Conservation (phyloP, 139 green algal species). For the Trebouxia sp. region DNA sequence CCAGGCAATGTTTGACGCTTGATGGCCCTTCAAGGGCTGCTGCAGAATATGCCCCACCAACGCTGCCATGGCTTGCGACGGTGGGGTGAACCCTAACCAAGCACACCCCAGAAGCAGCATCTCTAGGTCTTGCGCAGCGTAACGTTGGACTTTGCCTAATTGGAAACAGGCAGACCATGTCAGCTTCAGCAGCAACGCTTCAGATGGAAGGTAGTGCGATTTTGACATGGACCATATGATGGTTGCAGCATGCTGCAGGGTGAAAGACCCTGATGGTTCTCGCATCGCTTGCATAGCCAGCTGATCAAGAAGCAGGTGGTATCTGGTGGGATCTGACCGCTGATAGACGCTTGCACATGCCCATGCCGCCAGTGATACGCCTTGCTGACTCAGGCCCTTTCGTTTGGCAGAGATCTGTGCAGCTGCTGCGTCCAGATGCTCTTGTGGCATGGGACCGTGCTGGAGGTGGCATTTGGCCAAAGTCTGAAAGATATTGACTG, state of each 20-base stretch:
- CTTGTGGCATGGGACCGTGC: background rate
- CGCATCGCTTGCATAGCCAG: background rate
- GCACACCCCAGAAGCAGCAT: constrained; percentile 18
- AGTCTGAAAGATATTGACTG: background rate
- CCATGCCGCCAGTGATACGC: background rate
- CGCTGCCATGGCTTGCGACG: background rate
- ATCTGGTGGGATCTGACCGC: background rate
- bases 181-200: background rate
- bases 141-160: background rate
- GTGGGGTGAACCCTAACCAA: background rate
- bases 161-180: background rate
- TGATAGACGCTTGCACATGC: background rate
- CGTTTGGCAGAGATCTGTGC: background rate
- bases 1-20: constrained; percentile 11
- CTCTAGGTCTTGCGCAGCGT: constrained; percentile 2
- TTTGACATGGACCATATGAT: constrained; percentile 3
- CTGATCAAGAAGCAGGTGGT: background rate
- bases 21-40: background rate
- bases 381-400: background rate
- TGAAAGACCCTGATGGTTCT: background rate
- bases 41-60: background rate
- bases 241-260: background rate
- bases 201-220: background rate
- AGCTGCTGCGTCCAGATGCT: background rate
- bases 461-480: background rate